A percentile compares a stretch with the other conserved stretches of the same genome.
Conservation (phyloP, 768 basidiomycete genomes). For the Hortiboletus flavorubellus region DNA sequence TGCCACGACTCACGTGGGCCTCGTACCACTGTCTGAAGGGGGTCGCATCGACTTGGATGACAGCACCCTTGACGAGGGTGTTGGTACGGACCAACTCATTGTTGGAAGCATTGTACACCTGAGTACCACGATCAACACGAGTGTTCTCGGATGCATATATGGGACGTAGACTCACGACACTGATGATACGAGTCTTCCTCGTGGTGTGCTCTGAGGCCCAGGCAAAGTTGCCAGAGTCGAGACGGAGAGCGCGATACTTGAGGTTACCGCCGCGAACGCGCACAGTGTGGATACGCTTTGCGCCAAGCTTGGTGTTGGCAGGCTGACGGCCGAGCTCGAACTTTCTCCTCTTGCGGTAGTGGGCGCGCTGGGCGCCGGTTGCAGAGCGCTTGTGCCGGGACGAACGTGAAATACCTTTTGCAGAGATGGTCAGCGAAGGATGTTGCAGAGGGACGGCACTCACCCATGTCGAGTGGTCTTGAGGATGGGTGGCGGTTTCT, state of each 20-base stretch:
- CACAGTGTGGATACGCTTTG: conserved; percentile 93
- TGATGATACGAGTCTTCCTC: conserved; percentile 92
- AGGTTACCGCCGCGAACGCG: conserved; percentile 93
- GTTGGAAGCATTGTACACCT: conserved; percentile 99
- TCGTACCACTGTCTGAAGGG: conserved; percentile 99
- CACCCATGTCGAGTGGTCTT: conserved; percentile 77
- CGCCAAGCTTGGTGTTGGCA: conserved; percentile 94
- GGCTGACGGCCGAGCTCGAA: conserved; percentile 99
- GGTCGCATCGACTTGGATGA: conserved; percentile 97
- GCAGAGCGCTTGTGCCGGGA: conserved; percentile 97
- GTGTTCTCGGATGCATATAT: not conserved
- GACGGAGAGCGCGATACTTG: conserved; percentile 94
- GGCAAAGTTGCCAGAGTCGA: conserved; percentile 97
- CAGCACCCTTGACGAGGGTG: conserved; percentile 94
- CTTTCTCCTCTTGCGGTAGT: conserved; percentile 99
- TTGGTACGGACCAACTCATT: conserved; percentile 99
- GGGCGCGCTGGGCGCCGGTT: conserved; percentile 87
- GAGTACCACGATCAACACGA: conserved; percentile 6
- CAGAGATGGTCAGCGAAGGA: conserved; percentile 9
- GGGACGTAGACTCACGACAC: conserved; percentile 69
- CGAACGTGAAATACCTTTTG: conserved; percentile 90
- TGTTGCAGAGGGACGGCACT: conserved; percentile 37
- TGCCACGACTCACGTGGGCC: conserved; percentile 70
- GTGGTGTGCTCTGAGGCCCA: conserved; percentile 97
- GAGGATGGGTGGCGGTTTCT: conserved; percentile 51